Evolutionary conservation across 2,329 filamentous ascomycete species (phyloP).

Genomic region (Fusarium sp.): DNA sequence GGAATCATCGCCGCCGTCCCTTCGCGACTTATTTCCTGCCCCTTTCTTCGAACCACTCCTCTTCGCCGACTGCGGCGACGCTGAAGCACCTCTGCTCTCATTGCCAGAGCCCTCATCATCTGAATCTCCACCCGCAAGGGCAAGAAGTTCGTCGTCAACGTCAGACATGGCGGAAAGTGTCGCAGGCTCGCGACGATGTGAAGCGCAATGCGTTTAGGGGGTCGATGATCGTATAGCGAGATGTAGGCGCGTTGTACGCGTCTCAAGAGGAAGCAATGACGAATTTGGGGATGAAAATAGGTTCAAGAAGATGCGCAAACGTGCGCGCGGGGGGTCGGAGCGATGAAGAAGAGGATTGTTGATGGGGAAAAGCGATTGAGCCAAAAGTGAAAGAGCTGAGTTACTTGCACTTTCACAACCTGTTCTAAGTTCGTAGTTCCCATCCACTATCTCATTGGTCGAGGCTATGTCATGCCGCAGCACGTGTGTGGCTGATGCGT

Average conservation of each 20-base stretch:
- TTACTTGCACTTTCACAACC: constrained; percentile 36
- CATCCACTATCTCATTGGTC: constrained; percentile 43
- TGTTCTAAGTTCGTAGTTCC: constrained; percentile 46
- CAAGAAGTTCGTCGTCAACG: constrained; percentile 93
- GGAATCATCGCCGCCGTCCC: constrained; percentile 57
- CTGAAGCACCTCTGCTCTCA: constrained; percentile 67
- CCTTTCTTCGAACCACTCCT: constrained; percentile 50
- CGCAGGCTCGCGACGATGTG: constrained; percentile 11
- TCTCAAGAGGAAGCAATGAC: constrained; percentile 8
- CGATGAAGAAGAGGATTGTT: constrained; percentile 23
- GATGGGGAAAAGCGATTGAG: constrained; percentile 34
- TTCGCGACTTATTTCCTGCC: constrained; percentile 62
- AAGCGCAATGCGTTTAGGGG: constrained; percentile 30
- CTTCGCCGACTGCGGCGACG: constrained; percentile 61
- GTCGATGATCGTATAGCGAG: constrained; percentile 1
- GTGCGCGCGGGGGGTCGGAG: constrained; percentile 16
- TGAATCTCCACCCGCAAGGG: constrained; percentile 85
- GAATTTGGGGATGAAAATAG: constrained; percentile 7
- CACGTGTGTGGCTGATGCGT: constrained; percentile 44
- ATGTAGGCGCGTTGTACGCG: constrained; percentile 35
- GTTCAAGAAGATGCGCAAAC: constrained; percentile 17
- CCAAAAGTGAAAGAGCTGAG: constrained; percentile 31
- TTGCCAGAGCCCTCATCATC: constrained; percentile 69
- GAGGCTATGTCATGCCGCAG: constrained; percentile 44
- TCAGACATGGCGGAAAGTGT: constrained; percentile 76